These are phyloP conservation scores for Hymenoscyphus occultus DNA, from an alignment of 2,329 filamentous ascomycete genomes.

Conservation along the genomic window DNA sequence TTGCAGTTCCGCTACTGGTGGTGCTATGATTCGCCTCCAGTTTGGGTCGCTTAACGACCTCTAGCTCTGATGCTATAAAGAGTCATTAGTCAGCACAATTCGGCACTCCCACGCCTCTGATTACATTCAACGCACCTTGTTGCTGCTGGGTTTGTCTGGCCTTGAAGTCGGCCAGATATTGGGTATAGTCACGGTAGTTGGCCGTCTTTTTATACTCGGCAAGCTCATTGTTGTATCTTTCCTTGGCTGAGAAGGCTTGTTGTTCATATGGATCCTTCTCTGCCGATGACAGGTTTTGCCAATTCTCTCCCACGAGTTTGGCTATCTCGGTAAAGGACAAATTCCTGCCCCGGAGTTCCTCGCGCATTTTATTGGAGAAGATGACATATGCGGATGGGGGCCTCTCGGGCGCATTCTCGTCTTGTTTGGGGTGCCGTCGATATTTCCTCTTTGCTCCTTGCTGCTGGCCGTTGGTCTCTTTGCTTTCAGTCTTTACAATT, in stretches of 20 bases:
- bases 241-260: slow-evolving; percentile 70
- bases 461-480: slow-evolving; percentile 43
- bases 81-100: neutral
- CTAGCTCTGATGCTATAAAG: slow-evolving; percentile 24
- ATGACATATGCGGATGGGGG: slow-evolving; percentile 81
- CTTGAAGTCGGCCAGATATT: slow-evolving; percentile 76
- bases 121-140: slow-evolving; percentile 46
- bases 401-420: slow-evolving; percentile 76
- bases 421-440: slow-evolving; percentile 73
- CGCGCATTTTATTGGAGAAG: slow-evolving; percentile 81
- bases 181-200: slow-evolving; percentile 64
- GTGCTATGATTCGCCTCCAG: slow-evolving; percentile 30
- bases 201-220: slow-evolving; percentile 74
- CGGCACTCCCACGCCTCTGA: too few relatives aligned
- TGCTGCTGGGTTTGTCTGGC: slow-evolving; percentile 61
- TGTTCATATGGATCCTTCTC: slow-evolving; percentile 72
- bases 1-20: slow-evolving; percentile 29
- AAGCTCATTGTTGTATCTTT: slow-evolving; percentile 71
- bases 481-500: slow-evolving; percentile 42
- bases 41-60: slow-evolving; percentile 34
- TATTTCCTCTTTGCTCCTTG: slow-evolving; percentile 67
- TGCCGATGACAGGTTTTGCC: slow-evolving; percentile 65
- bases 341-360: slow-evolving; percentile 72
- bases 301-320: slow-evolving; percentile 77
- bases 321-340: slow-evolving; percentile 81